phyloP scores from a whole-genome alignment of 495 filamentous ascomycete species.

The Amniculicola lignicola region DNA sequence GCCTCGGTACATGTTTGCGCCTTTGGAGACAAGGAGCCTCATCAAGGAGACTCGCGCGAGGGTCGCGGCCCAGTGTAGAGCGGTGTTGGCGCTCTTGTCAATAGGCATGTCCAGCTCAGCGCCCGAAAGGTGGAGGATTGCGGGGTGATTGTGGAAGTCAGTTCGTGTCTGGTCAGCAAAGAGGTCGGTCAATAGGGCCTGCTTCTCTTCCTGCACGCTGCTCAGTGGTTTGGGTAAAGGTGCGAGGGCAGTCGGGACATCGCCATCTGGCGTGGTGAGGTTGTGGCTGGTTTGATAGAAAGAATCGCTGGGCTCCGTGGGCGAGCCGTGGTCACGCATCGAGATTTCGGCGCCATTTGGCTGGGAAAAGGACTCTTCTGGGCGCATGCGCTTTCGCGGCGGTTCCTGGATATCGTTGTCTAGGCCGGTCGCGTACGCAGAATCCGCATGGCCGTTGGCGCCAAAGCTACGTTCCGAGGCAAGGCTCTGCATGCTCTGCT shows the following conservation, averaged over 20 bases:
- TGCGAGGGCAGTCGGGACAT: slow-evolving; percentile 55
- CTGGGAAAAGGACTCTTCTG: slow-evolving; percentile 43
- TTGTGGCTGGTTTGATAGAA: slow-evolving; percentile 64
- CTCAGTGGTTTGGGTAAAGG: slow-evolving; percentile 67
- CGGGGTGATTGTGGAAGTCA: slow-evolving; percentile 63
- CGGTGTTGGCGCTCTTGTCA: slow-evolving; percentile 79
- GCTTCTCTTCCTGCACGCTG: slow-evolving; percentile 67
- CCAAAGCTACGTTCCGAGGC: slow-evolving; percentile 62
- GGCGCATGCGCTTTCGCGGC: slow-evolving; percentile 74
- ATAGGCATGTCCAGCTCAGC: slow-evolving; percentile 87
- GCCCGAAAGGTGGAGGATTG: slow-evolving; percentile 66
- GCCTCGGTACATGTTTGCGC: slow-evolving; percentile 80
- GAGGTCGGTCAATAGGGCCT: slow-evolving; percentile 76
- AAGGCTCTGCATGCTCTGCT: slow-evolving; percentile 65
- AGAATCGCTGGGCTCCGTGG: slow-evolving; percentile 83
- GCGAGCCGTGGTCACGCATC: slow-evolving; percentile 60
- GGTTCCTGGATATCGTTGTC: slow-evolving; percentile 57
- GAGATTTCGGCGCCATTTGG: slow-evolving; percentile 44
- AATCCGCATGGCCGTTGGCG: slow-evolving; percentile 51
- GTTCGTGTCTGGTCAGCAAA: slow-evolving; percentile 69
- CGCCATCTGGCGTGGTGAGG: slow-evolving; percentile 52
- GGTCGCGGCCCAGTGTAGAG: slow-evolving; percentile 96
- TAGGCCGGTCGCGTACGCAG: slow-evolving; percentile 49
- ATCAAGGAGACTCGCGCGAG: slow-evolving; percentile 79
- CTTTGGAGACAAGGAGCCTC: slow-evolving; percentile 72